Base-by-base conservation (phyloP, 1,284 basidiomycete genomes). In the Agroathelia rolfsii region DNA sequence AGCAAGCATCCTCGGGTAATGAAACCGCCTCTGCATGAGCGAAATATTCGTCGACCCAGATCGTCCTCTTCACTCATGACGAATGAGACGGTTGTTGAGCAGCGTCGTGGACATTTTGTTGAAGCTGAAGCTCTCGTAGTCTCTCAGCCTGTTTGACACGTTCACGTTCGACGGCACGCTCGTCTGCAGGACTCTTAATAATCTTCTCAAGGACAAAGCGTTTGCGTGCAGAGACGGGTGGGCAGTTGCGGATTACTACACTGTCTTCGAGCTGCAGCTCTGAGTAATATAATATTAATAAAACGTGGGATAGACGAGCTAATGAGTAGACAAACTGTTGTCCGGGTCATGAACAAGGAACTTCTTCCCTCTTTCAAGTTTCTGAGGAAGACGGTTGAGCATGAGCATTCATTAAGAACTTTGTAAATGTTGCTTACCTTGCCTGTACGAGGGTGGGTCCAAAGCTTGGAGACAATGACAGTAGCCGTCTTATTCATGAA, bases 401-500 rank as follows among this genome's bases (percentile, higher is more conserved):
- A 35, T 27, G 10, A 28, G 27, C 18, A 37, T 13, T 19, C 18
- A 25, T 30, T 17, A n/a, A n/a, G n/a, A n/a, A n/a, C n/a, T n/a
- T n/a, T n/a, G n/a, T 15, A 30, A 28, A 52, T 65, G 43, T n/a
- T n/a, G n/a, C n/a, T n/a, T 41, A 84, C 82, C 67, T 87, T 87
- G 45, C 76, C 72, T 6, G 82, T 85, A 29, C 71, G 48, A 40
- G 70, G 68, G 49, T 87, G 81, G 15, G 71, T 55, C 24, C 77
- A 61, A 59, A 64, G 73, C 37, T 83, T 69, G 16, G 78, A 74
- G 11, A 87, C 80, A 1, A 76, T 76, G 25, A 87, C 81, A 0
- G 84, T 87, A 11, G 69, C 83, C 0, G 83, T 87, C 50, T 86
- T 86, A 37, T 74, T 65, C 83, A 87, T 87, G 46, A 63, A 71